Evolutionary conservation across 495 filamentous ascomycete genomes (phyloP).

Genomic region (Aspergillus funiculosus): DNA sequence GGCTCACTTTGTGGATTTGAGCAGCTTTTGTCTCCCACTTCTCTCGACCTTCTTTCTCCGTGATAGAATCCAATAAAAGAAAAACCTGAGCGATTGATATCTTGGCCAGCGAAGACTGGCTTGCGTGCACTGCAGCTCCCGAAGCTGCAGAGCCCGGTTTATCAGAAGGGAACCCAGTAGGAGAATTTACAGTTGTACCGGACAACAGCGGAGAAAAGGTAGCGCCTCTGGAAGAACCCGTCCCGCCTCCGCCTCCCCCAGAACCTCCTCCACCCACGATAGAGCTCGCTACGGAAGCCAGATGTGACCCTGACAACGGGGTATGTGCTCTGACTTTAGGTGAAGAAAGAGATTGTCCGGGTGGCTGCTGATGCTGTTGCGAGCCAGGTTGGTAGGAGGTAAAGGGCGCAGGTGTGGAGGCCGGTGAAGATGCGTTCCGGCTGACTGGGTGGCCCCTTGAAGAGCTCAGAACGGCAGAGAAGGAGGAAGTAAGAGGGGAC

Average conservation of each 20-base stretch:
- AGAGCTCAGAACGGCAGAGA: slow-evolving; percentile 52
- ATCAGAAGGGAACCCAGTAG: slow-evolving; percentile 51
- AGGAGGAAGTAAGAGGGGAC: slow-evolving; percentile 48
- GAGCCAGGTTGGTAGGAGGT: slow-evolving; percentile 53
- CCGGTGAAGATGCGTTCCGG: slow-evolving; percentile 47
- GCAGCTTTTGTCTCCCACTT: slow-evolving; percentile 94
- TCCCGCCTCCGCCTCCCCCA: slow-evolving; percentile 55
- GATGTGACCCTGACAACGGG: slow-evolving; percentile 53
- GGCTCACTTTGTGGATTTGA: slow-evolving; percentile 78
- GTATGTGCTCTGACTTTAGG: slow-evolving; percentile 56
- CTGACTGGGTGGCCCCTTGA: slow-evolving; percentile 42
- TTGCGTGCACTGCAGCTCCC: slow-evolving; percentile 34
- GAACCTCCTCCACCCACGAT: slow-evolving; percentile 54
- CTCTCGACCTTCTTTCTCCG: slow-evolving; percentile 78
- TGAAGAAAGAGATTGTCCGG: slow-evolving; percentile 51
- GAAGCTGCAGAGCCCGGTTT: slow-evolving; percentile 41
- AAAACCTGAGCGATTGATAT: slow-evolving; percentile 94
- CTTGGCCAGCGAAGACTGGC: slow-evolving; percentile 58
- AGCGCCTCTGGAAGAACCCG: slow-evolving; percentile 49
- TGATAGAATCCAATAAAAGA: slow-evolving; percentile 86
- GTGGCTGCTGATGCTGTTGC: slow-evolving; percentile 44
- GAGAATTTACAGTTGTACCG: slow-evolving; percentile 56
- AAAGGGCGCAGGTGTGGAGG: slow-evolving; percentile 47
- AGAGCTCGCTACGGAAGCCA: slow-evolving; percentile 51
- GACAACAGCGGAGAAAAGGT: slow-evolving; percentile 60